Evolutionary conservation across 768 basidiomycete species (phyloP), one percentile per base, ranked within the genome.

Genomic region (Pleurotus platypus): DNA sequence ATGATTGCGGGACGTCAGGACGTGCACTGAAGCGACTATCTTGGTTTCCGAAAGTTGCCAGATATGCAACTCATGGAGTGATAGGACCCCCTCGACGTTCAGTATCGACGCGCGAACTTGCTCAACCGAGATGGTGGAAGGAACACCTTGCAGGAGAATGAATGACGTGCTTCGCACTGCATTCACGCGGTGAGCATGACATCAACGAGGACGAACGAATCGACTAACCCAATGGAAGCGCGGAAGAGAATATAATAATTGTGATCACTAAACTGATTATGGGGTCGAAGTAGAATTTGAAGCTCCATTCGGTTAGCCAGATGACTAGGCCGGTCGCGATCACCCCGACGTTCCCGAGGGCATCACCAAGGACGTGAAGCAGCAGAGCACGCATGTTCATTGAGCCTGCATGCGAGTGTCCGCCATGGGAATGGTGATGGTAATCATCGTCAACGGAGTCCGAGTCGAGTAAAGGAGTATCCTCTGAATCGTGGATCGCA

Each of bases 381-480:
- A 98, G 77, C 1, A 99, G 79, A 27, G 94, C 97, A n/a, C 78
- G 89, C 95, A 98, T 98, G 72, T 98, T 99, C 97, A 99, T 98
- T 0, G 88, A 92, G 0, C 86, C 87, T 7, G 73, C 72, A 64
- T 86, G 84, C 18, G 72, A 61, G 70, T 7, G 60, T 63, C 57
- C 51, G 16, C 67, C 62, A 57, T 75, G 72, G 7, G 46, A 63
- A 12, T 60, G 62, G n/a, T 60, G 63, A 45, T 62, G 59, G n/a
- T 48, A 57, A 58, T 67, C 61, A 24, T 57, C 56, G 53, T 73
- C 66, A 18, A 63, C 61, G 53, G 64, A 61, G 8, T 45, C 43
- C 54, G 59, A 55, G 2, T 58, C 49, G 49, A 84, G 67, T 5
- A 85, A 74, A 20, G 82, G 78, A 0, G 79, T 79, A 6, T 71